Base-by-base conservation (phyloP, 345 rosid genomes). In the Trapa bicornis region DNA sequence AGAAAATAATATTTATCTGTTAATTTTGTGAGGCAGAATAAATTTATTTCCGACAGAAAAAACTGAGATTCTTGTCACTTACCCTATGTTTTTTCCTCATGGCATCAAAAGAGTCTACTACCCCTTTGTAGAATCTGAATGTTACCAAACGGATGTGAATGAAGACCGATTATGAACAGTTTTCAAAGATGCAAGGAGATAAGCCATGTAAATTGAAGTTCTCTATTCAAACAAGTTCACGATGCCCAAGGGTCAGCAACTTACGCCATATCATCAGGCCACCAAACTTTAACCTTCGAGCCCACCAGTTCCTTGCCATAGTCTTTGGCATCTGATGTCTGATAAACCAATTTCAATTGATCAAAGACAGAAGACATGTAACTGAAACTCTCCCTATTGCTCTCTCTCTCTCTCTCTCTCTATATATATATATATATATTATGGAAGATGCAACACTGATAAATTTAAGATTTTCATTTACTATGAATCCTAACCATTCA, bases 91-190 rank as follows among this genome's bases (percentile, higher is more conserved):
- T 89, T 80, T 80, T 86, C 64, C 76, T 87, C 65, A 64, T 64
- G 22, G 82, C 22, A 75, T 91, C 86, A 75, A 75, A 95, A 37
- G 86, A 82, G 1, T 74, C 58, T 70, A 95, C 65, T 67, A 70
- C 72, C 71, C 99, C 99, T 47, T 80, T 53, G 41, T 95, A 95
- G 76, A 68, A 95, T 80, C 99, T 95, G 91, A 71, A 73, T 72
- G 66, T n/a, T 58, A 45, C 45, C 35, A 61, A 69, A 6, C 14
- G 54, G 54, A 68, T 61, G 56, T 63, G 67, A 68, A 57, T 22
- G 29, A 22, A 22, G 29, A 22, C 29, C 29, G 29, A 22, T 22
- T 22, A 22, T 22, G 29, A 22, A 22, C 29, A 22, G 29, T 22
- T 22, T 22, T 22, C 29, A 22, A 22, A 22, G 29, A 22, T 22